Percentiles rank a stretch among this genome's conserved stretches.
Evolutionary conservation across 106 monocot genomes (phyloP).

Genomic region (Dendrobium catenatum): DNA sequence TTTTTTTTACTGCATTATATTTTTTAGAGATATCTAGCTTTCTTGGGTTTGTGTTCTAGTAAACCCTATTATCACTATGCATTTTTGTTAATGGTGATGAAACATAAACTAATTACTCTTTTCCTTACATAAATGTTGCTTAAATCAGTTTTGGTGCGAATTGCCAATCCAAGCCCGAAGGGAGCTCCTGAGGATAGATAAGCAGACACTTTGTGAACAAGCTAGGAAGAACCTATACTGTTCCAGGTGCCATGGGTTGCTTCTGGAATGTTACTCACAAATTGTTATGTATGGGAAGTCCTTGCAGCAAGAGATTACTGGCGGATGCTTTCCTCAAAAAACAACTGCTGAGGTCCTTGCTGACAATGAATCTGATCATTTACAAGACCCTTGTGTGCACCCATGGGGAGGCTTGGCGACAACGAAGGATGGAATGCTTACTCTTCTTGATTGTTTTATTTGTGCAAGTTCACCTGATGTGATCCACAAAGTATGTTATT

Average conservation of each 20-base stretch:
- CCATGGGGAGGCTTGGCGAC: slow-evolving; percentile 89
- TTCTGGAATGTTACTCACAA: slow-evolving; percentile 86
- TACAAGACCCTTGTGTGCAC: slow-evolving; percentile 66
- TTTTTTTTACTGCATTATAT: not conserved
- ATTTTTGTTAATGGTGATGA: slow-evolving; percentile 1
- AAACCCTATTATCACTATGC: not conserved
- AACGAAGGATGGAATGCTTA: slow-evolving; percentile 76
- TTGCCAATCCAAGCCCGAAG: slow-evolving; percentile 52
- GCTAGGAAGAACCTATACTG: slow-evolving; percentile 93
- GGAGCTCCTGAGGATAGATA: slow-evolving; percentile 75
- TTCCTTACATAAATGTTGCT: not conserved
- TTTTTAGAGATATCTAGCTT: not conserved
- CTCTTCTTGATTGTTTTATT: slow-evolving; percentile 75
- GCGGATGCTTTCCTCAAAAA: slow-evolving; percentile 15
- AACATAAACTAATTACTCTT: slow-evolving; percentile 1
- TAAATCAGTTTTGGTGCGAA: slow-evolving; percentile 77
- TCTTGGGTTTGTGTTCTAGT: not conserved
- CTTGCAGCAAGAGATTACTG: slow-evolving; percentile 48
- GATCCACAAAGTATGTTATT: slow-evolving; percentile 59
- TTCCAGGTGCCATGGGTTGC: slow-evolving; percentile 93
- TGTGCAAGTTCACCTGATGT: slow-evolving; percentile 45
- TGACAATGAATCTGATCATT: slow-evolving; percentile 31
- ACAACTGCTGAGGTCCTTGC: slow-evolving; percentile 12
- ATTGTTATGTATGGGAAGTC: slow-evolving; percentile 77
- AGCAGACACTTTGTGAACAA: slow-evolving; percentile 84